Evolutionary conservation across 129 eudicot species (phyloP).

Genomic region (Arctium lappa): DNA sequence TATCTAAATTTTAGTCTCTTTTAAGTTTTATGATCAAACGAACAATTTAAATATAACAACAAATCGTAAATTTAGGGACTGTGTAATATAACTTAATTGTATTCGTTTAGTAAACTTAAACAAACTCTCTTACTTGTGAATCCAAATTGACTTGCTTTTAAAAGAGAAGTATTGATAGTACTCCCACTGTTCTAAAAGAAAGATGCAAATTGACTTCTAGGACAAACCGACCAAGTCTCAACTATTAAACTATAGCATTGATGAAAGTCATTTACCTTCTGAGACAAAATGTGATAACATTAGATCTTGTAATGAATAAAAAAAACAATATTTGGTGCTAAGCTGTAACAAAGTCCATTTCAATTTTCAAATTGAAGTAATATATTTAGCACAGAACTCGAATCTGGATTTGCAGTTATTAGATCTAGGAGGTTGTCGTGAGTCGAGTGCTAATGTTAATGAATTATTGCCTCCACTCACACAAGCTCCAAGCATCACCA

Average conservation of each 20-base stretch:
- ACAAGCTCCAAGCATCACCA: no score
- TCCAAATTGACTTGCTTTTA: neutral
- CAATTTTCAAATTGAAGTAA: neutral
- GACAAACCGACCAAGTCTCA: neutral
- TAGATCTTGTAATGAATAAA: neutral
- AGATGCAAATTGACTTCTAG: neutral
- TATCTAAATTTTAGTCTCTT: no score
- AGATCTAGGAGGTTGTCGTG: no score
- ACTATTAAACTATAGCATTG: neutral
- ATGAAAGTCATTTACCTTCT: neutral
- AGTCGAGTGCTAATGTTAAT: no score
- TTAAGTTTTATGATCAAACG: no score
- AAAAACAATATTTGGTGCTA: neutral
- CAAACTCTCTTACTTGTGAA: neutral
- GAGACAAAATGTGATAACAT: neutral
- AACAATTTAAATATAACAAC: constrained; percentile 11
- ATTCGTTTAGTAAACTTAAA: neutral
- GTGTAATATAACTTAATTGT: neutral
- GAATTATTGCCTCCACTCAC: no score
- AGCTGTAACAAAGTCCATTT: neutral
- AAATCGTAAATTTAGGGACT: neutral
- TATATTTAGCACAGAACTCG: neutral
- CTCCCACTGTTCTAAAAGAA: neutral
- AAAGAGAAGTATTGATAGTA: neutral
- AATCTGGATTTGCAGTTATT: no score